phyloP scores from a whole-genome alignment of 306 rosid genomes.

The Vigna unguiculata region DNA sequence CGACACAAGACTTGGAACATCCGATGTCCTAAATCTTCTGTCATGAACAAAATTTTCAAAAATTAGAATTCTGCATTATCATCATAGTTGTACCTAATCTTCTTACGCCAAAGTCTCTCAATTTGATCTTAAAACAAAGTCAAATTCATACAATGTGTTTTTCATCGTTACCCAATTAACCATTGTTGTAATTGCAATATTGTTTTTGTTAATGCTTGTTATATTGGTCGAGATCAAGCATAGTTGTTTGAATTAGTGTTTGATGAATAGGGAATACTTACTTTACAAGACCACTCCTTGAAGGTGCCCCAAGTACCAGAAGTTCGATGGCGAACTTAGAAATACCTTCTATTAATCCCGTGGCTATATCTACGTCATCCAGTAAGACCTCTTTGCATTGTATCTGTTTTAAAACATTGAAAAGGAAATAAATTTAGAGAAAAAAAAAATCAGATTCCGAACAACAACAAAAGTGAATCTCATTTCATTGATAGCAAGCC shows the following conservation, averaged over 20 bases:
- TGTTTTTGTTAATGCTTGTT: neutral
- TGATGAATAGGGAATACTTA: conserved; percentile 22
- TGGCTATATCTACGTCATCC: conserved; percentile 71
- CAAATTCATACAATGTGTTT: neutral
- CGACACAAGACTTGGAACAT: conserved; percentile 65
- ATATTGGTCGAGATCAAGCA: conserved; percentile 11
- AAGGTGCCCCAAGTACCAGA: conserved; percentile 79
- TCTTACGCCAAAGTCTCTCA: neutral
- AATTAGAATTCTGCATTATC: conserved; percentile 8
- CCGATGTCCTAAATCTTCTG: conserved; percentile 75
- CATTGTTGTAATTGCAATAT: neutral
- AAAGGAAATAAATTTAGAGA: neutral
- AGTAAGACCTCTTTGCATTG: conserved; percentile 70
- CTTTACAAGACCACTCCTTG: conserved; percentile 74
- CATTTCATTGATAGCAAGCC: neutral
- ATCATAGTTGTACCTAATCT: neutral
- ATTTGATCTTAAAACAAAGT: neutral
- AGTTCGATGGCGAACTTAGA: conserved; percentile 55
- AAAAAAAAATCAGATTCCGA: neutral
- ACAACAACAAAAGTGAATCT: neutral
- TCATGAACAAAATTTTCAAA: neutral
- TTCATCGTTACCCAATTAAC: neutral
- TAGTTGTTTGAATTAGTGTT: neutral
- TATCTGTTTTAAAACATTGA: conserved; percentile 54
- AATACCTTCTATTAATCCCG: conserved; percentile 62